A percentile compares a stretch with the other conserved stretches of the same genome.
Evolutionary conservation across 2,329 filamentous ascomycete species (phyloP).

Genomic region (Fusarium circinatum): DNA sequence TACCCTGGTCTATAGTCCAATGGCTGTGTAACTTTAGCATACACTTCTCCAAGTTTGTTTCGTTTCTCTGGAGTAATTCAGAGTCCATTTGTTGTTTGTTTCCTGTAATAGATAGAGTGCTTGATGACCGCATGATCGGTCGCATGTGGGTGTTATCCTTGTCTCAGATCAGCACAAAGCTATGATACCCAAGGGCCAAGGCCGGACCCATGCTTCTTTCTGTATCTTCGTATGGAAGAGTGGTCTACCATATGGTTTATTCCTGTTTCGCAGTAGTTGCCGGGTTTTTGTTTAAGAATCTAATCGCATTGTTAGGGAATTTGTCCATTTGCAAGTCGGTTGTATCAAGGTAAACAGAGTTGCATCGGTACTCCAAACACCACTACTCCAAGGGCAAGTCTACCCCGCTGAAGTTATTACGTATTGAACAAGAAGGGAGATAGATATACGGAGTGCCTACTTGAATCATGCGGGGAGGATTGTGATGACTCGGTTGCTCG

Average conservation of each 20-base stretch:
- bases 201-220: slow-evolving; percentile 4
- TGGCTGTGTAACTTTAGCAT: not conserved
- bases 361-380: not conserved
- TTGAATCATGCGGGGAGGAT: not conserved
- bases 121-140: slow-evolving; percentile 19
- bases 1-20: not conserved
- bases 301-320: not conserved
- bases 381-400: not conserved
- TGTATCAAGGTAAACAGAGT: not conserved
- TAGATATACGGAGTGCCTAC: not conserved
- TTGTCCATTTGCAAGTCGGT: not conserved
- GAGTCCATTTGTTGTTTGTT: not conserved
- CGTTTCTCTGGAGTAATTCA: not conserved
- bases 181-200: slow-evolving; percentile 15
- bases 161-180: slow-evolving; percentile 29
- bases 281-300: not conserved
- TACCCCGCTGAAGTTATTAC: not conserved
- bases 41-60: not conserved
- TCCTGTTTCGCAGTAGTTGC: not conserved
- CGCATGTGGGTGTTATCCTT: slow-evolving; percentile 27
- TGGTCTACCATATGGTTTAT: not conserved
- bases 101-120: not conserved
- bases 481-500: not conserved
- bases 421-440: not conserved
- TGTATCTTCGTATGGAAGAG: not conserved